Evolutionary conservation across 2,329 filamentous ascomycete species (phyloP), one percentile per base, ranked within the genome.

Genomic region (Sphaerulina musiva): DNA sequence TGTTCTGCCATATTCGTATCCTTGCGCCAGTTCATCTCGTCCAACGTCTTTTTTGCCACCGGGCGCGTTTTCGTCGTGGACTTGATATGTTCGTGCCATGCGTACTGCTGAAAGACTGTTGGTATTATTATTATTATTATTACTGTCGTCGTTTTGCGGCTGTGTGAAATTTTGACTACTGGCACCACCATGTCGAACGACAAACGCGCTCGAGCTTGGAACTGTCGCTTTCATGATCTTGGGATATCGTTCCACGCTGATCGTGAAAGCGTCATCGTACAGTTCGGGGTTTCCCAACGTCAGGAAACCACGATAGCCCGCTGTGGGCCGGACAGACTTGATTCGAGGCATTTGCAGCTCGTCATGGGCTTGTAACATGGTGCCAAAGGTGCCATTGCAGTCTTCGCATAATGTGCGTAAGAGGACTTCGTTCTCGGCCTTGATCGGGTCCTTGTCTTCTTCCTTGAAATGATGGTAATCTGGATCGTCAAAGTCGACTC

Each of bases 381-480:
- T 95, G n/a, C 87, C 92, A 63, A 86, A 89, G 2, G 81, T 73
- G 31, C 87, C 89, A 51, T 84, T 74, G 65, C 87, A 92, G 45
- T 80, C 77, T 7, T 87, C 80, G 3, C 81, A 80, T 6, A 97
- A 76, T 2, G 73, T 68, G 57, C 76, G 81, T 14, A 97, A 74
- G 0, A 84, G 73, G 1, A 70, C 68, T 68, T 98, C 93, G 63
- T 95, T 96, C 45, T 78, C 72, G n/a, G 72, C 74, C 78, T 97
- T 97, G 48, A 71, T 68, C 0, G 69, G 61, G 14, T 84, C 74
- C 68, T 98, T 98, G 60, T 87, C 81, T 69, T 96, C 90, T 72
- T 97, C 92, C 69, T 95, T 95, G 68, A 89, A 87, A 41, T 91
- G 91, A 66, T 86, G 91, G 66, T 86, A 95, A 2, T 95, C 90